These are phyloP conservation scores for Auriscalpium orientale DNA, from an alignment of 768 basidiomycete genomes.

Conservation along the genomic window DNA sequence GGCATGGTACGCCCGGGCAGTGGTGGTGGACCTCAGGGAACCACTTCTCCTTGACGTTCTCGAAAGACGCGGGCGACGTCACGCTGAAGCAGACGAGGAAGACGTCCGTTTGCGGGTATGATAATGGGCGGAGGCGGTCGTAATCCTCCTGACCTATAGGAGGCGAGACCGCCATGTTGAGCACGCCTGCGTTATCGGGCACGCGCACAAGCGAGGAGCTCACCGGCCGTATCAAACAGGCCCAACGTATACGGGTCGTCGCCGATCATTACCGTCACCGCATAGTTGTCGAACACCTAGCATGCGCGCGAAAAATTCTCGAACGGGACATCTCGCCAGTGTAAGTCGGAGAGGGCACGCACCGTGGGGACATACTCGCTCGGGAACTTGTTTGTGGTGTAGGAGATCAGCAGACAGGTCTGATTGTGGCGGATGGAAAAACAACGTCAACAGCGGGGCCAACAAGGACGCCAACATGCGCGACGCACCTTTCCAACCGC, in stretches of 20 bases:
- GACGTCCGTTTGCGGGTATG: conserved; percentile 99
- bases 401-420: conserved; percentile 96
- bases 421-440: conserved; percentile 22
- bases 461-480: neutral
- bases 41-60: conserved; percentile 99
- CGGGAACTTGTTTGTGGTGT: conserved; percentile 97
- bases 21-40: conserved; percentile 99
- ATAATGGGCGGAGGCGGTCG: conserved; percentile 96
- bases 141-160: conserved; percentile 95
- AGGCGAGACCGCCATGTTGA: conserved; percentile 6
- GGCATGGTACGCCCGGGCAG: conserved; percentile 97
- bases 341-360: conserved; percentile 29
- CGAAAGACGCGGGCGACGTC: conserved; percentile 95
- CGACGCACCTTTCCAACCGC: conserved; percentile 89
- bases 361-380: conserved; percentile 99
- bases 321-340: neutral
- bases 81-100: conserved; percentile 99
- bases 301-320: conserved; percentile 8
- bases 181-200: conserved; percentile 3
- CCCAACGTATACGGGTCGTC: conserved; percentile 99
- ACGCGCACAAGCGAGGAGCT: conserved; percentile 25
- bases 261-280: conserved; percentile 99
- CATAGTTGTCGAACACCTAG: conserved; percentile 94
- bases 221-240: conserved; percentile 97
- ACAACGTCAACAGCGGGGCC: neutral